Evolutionary conservation across 139 green algal species (phyloP), one percentile per base, ranked within the genome.

Genomic region (Astrephomene gubernaculifera): DNA sequence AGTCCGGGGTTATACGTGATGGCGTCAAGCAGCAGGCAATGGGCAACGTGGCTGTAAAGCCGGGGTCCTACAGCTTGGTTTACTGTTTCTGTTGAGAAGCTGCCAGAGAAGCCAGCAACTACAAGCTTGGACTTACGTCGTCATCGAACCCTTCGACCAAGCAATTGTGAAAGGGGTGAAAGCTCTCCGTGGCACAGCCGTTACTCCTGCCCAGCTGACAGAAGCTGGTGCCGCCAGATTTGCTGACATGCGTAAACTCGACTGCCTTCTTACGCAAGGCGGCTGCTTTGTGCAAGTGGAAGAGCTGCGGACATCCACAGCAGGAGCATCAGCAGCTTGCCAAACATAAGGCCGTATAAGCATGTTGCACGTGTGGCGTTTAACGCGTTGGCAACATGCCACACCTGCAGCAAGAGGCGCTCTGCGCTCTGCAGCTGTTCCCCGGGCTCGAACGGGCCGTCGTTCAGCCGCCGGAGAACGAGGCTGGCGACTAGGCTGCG

Each of bases 191-290:
- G 3, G 19, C 29, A 63, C 78, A 84, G 41, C 78, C 78, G 43
- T 84, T 84, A 22, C 43, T 27, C 31, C 39, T 39, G 41, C 43
- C 78, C 8, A 71, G 29, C 31, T 74, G 63, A 38, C 78, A 84
- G 22, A 84, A 45, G 1, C 43, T 84, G 5, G 78, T 84, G 78
- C 78, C 78, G 31, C 78, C 78, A 0, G 61, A 43, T 39, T 84
- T 84, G 61, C 45, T 67, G 22, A 84, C 63, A 35, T 84, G 78
- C 4, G 61, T 43, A 38, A 84, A 74, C 43, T 84, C 78, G 21
- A 84, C 38, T 0, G 52, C 43, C 22, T 43, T 24, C 44, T 72
- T 83, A 0, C 10, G 12, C 21, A 7, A 4, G 0, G 78, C 61
- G 17, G 61, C 49, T 1, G 4, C 33, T 12, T 31, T n/a, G 60